Percentiles rank a stretch among this genome's conserved stretches.
Evolutionary conservation across 2,329 filamentous ascomycete genomes (phyloP).

Genomic region (Pestalotiopsis sp.): DNA sequence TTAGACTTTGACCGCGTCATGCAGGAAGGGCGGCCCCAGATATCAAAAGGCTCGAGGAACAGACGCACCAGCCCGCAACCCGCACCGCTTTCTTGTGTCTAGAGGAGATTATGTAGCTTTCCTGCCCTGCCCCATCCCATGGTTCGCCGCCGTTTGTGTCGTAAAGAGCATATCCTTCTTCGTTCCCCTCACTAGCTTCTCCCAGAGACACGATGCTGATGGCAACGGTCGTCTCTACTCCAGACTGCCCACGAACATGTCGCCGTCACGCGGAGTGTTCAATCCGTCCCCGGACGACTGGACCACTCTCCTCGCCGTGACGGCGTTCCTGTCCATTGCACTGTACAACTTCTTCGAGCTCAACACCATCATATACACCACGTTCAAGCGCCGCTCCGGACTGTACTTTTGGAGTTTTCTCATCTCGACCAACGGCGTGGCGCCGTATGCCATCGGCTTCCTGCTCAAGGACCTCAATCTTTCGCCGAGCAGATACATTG

Average conservation of each 20-base stretch:
- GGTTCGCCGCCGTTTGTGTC: not conserved
- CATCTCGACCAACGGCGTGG: slow-evolving; percentile 29
- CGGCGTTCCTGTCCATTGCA: slow-evolving; percentile 6
- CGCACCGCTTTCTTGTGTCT: not conserved
- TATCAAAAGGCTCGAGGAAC: not conserved
- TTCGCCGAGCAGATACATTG: slow-evolving; percentile 19
- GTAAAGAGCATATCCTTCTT: not conserved
- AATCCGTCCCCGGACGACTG: not conserved
- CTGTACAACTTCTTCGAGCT: slow-evolving; percentile 31
- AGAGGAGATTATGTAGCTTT: not conserved
- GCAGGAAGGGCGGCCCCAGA: not conserved
- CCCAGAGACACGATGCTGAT: not conserved
- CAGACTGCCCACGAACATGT: not conserved
- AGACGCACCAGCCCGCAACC: not conserved
- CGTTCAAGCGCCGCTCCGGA: slow-evolving; percentile 32
- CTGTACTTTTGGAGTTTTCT: slow-evolving; percentile 34
- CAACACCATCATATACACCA: slow-evolving; percentile 35
- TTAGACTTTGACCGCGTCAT: not conserved
- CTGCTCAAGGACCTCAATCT: slow-evolving; percentile 31
- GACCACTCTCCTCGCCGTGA: not conserved
- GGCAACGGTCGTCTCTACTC: not conserved
- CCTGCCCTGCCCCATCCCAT: not conserved
- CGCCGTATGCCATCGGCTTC: slow-evolving; percentile 31
- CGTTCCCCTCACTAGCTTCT: not conserved
- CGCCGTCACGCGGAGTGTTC: not conserved